phyloP scores from a whole-genome alignment of 192 early-diverging fungal species.

The Gigaspora rosea region DNA sequence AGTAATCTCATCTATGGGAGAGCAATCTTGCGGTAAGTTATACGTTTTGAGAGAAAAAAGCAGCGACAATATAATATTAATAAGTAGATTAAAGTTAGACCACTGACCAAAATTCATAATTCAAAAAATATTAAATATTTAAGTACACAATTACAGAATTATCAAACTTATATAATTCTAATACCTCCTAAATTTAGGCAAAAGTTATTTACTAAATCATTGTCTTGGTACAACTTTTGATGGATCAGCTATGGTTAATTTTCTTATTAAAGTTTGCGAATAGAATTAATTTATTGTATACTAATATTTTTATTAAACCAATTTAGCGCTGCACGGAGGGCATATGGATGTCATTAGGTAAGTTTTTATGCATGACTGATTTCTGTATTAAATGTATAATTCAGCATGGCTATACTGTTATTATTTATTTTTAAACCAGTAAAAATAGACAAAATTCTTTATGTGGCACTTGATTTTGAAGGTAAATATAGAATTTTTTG shows the following conservation, averaged over 20 bases:
- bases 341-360: constrained; percentile 32
- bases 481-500: background rate
- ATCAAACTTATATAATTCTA: too few relatives aligned
- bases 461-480: constrained; percentile 38
- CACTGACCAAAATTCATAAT: background rate
- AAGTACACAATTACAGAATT: background rate
- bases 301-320: background rate
- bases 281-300: background rate
- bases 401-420: background rate
- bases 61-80: too few relatives aligned
- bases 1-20: constrained; percentile 34
- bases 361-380: background rate
- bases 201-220: constrained; percentile 37
- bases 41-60: background rate
- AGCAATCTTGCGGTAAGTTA: constrained; percentile 33
- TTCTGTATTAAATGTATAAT: background rate
- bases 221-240: constrained; percentile 28
- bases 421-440: constrained; percentile 2
- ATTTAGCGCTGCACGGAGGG: constrained; percentile 35
- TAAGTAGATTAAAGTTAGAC: background rate
- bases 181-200: background rate
- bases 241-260: constrained; percentile 32
- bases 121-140: background rate
- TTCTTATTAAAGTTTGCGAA: background rate
- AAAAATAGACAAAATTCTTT: constrained; percentile 23